Evolutionary conservation across 2,329 filamentous ascomycete species (phyloP).

Genomic region (Colletotrichum truncatum): DNA sequence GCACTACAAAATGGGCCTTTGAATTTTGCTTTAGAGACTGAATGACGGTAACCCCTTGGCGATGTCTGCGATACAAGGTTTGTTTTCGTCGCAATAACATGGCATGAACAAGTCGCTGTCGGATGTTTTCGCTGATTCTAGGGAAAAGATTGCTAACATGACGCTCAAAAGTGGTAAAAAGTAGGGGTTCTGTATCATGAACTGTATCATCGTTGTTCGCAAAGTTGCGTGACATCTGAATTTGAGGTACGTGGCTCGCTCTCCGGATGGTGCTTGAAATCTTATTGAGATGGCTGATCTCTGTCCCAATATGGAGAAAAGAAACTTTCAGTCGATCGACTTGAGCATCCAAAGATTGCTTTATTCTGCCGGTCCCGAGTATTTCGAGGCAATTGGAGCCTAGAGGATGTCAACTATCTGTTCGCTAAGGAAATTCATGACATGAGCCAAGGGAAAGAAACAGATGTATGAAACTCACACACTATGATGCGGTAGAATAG

Average conservation of each 20-base stretch:
- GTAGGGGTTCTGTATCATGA: background rate
- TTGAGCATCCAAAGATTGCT: background rate
- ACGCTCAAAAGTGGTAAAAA: background rate
- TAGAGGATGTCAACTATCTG: background rate
- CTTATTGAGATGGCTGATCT: conserved; percentile 5
- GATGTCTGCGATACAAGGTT: background rate
- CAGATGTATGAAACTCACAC: background rate
- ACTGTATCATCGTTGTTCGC: background rate
- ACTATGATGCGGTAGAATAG: background rate
- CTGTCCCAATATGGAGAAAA: background rate
- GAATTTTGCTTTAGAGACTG: too few relatives aligned
- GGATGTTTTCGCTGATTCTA: background rate
- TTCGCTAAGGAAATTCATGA: background rate
- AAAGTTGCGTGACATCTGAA: background rate
- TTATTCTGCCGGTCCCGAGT: background rate
- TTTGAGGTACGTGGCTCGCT: background rate
- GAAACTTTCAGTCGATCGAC: background rate
- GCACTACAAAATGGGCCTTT: background rate
- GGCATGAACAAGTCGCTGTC: background rate
- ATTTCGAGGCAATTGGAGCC: background rate
- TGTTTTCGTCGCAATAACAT: background rate
- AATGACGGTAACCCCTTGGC: too few relatives aligned
- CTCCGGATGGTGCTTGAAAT: conserved; percentile 1
- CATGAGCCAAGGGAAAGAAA: background rate
- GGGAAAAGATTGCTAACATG: background rate